phyloP scores from a whole-genome alignment of 352 stramenopile genomes.

The Globisporangium alternatum region DNA sequence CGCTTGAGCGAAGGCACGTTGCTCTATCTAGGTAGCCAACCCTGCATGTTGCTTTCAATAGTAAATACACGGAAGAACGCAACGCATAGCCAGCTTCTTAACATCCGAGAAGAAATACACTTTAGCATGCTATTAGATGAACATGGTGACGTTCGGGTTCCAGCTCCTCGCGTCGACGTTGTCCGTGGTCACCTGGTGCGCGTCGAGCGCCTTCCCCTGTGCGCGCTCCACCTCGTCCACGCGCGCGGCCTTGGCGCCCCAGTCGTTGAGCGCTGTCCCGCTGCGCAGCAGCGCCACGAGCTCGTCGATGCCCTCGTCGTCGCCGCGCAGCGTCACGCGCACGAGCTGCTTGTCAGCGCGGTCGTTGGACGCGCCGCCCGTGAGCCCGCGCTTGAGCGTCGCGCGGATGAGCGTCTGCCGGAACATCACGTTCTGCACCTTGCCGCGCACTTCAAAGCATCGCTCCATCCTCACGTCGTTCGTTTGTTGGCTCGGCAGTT shows the following conservation, averaged over 20 bases:
- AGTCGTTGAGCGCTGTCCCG: constrained; percentile 60
- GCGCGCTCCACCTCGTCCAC: constrained; percentile 33
- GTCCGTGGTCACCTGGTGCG: constrained; percentile 67
- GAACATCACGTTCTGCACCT: constrained; percentile 84
- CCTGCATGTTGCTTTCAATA: not conserved
- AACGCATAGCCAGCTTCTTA: not conserved
- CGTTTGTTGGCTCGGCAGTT: not conserved
- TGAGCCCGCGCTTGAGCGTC: constrained; percentile 62
- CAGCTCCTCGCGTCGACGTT: constrained; percentile 63
- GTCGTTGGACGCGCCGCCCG: constrained; percentile 69
- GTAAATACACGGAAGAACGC: not conserved
- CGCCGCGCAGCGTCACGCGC: constrained; percentile 53
- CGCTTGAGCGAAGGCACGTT: too few relatives aligned
- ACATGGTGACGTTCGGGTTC: constrained; percentile 79
- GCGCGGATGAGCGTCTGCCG: constrained; percentile 75
- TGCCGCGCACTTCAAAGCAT: constrained; percentile 63
- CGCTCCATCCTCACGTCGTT: constrained; percentile 27
- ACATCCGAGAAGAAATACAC: constrained; percentile 1
- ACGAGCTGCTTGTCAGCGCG: constrained; percentile 51
- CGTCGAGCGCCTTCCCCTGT: constrained; percentile 31
- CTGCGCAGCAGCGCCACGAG: constrained; percentile 46
- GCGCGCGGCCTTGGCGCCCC: constrained; percentile 43
- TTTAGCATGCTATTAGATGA: constrained; percentile 35
- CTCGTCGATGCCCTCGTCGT: constrained; percentile 35
- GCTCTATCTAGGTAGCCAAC: too few relatives aligned